Evolutionary conservation across 2,329 filamentous ascomycete species (phyloP).

Genomic region (Bipolaris cookei): DNA sequence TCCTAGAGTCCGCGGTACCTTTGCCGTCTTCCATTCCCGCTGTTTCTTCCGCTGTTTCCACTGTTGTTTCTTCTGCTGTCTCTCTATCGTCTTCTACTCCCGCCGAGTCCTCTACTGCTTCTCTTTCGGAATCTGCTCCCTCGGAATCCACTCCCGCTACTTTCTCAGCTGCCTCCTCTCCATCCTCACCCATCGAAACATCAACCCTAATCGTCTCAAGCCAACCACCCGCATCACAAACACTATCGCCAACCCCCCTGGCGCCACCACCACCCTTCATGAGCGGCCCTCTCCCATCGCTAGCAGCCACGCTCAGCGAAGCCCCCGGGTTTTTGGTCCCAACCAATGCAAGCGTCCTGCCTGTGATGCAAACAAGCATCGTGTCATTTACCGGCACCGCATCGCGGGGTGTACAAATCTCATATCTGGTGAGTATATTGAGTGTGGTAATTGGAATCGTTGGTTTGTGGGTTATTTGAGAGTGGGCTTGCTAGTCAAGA

Average conservation of each 20-base stretch:
- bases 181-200: not conserved
- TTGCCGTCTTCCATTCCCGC: not conserved
- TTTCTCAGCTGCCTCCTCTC: not conserved
- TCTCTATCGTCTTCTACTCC: not conserved
- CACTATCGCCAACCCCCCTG: not conserved
- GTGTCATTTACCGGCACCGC: slow-evolving; percentile 11
- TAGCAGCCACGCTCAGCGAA: slow-evolving; percentile 11
- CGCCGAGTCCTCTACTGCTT: not conserved
- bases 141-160: not conserved
- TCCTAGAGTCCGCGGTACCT: not conserved
- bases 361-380: not conserved
- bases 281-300: not conserved
- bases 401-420: not conserved
- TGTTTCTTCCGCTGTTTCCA: not conserved
- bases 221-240: not conserved
- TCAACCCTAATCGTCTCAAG: not conserved
- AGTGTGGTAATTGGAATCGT: not conserved
- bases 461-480: not conserved
- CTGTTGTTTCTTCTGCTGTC: not conserved
- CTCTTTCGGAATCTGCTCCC: not conserved
- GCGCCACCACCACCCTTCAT: not conserved
- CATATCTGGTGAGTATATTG: not conserved
- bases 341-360: slow-evolving; percentile 5
- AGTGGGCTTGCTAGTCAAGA: not conserved
- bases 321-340: slow-evolving; percentile 5